Base-by-base conservation (phyloP, 2,329 filamentous ascomycete genomes). In the Byssothecium circinans region DNA sequence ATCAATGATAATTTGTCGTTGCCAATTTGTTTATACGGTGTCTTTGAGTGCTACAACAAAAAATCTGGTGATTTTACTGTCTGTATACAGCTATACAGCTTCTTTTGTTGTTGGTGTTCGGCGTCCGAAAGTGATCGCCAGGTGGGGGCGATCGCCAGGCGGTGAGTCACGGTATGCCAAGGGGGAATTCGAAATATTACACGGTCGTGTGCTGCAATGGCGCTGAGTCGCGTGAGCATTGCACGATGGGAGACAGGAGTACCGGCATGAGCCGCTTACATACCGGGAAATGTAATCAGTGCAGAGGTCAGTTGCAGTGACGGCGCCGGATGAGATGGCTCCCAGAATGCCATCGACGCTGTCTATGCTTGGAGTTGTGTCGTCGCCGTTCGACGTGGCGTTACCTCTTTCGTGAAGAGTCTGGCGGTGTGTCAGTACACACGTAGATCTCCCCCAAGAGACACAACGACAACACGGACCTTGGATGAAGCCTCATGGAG, bases 211-310 rank as follows among this genome's bases (percentile, higher is more conserved):
- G 65, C 67, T 43, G 57, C 49, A 36, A 68, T 53, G 15, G 65
- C 62, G 36, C 66, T 68, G 54, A 36, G 46, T 69, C 62, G 66
- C 60, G 68, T 71, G 68, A 70, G 66, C 53, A 65, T 68, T 56
- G 52, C 41, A 57, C 54, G 60, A 68, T 51, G 15, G 27, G 15
- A 23, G 11, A 29, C 20, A 35, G 34, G 34, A 36, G 38, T 29
- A 34, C 38, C 41, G 52, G 20, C 11, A 20, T 39, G 36, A 23
- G n/a, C 17, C 36, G 20, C 19, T 14, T 11, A 15, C 41, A 42
- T 60, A 68, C 67, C 66, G 58, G 50, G 54, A 43, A 50, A 68
- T 64, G 41, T 65, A 66, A 45, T 65, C 58, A 30, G 43, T 43
- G 38, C 65, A 67, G 23, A 69, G 54, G 46, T 57, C 51, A 19